These are phyloP conservation scores for Cyclotella kingstonii DNA, from an alignment of 108 stramenopile genomes.

Conservation along the genomic window DNA sequence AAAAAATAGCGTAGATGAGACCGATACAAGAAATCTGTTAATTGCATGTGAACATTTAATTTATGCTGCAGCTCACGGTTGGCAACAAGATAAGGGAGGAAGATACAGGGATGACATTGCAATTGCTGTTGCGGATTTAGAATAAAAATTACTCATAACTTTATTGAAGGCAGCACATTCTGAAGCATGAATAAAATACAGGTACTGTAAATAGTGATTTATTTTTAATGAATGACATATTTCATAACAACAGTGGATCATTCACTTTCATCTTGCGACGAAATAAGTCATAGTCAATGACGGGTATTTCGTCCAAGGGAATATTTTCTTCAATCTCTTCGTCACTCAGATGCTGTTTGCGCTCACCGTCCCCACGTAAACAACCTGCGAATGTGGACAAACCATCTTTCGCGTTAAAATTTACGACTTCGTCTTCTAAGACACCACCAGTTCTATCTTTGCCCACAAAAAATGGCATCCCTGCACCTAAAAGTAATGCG, in stretches of 20 bases:
- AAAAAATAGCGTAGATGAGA: background rate
- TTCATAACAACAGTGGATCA: slow-evolving; percentile 30
- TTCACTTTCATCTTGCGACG: slow-evolving; percentile 23
- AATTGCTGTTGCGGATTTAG: slow-evolving; percentile 55
- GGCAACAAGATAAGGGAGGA: slow-evolving; percentile 63
- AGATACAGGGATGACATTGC: slow-evolving; percentile 85
- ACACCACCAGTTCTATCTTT: slow-evolving; percentile 28
- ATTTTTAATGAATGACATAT: no score
- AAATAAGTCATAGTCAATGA: slow-evolving; percentile 26
- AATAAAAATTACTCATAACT: background rate
- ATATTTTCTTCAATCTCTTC: slow-evolving; percentile 15
- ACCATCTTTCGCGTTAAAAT: no score
- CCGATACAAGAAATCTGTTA: slow-evolving; percentile 46
- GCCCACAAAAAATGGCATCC: slow-evolving; percentile 49
- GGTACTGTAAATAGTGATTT: background rate
- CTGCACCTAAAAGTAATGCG: slow-evolving; percentile 57
- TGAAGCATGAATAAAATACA: background rate
- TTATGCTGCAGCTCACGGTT: slow-evolving; percentile 63
- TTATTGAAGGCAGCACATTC: background rate
- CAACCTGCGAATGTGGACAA: no score
- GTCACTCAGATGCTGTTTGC: slow-evolving; percentile 36
- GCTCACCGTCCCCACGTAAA: slow-evolving; percentile 1
- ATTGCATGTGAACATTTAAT: slow-evolving; percentile 70
- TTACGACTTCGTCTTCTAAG: slow-evolving; percentile 25
- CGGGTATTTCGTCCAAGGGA: background rate